A percentile compares a stretch with the other conserved stretches of the same genome.
Evolutionary conservation across 2,329 filamentous ascomycete genomes (phyloP).

Genomic region (Bertia moriformis): DNA sequence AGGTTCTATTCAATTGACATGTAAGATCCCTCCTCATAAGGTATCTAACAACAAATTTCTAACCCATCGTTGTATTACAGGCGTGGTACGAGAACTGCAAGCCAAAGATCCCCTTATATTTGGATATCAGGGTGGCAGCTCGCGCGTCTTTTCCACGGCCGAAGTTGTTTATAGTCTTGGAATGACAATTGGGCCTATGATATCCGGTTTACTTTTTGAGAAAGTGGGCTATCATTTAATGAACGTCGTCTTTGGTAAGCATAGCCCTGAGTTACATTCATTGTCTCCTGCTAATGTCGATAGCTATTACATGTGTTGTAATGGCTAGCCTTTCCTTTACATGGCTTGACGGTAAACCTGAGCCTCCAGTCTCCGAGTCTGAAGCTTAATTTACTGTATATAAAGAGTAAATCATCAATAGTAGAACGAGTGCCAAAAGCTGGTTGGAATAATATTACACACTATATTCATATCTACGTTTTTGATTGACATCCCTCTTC

Average conservation of each 20-base stretch:
- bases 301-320: too few relatives aligned
- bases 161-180: background rate
- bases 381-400: too few relatives aligned
- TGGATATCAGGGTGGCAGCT: background rate
- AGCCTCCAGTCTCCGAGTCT: too few relatives aligned
- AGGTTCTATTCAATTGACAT: background rate
- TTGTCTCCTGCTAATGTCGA: too few relatives aligned
- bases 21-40: background rate
- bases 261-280: too few relatives aligned
- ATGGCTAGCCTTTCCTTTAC: too few relatives aligned
- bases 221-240: background rate
- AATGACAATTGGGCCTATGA: background rate
- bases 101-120: background rate
- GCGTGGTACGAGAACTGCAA: background rate
- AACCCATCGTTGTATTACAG: background rate
- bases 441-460: too few relatives aligned
- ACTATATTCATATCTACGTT: too few relatives aligned
- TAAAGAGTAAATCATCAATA: too few relatives aligned
- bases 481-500: too few relatives aligned
- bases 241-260: background rate
- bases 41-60: background rate
- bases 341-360: too few relatives aligned
- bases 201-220: background rate
- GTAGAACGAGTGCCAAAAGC: too few relatives aligned
- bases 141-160: background rate